phyloP scores from a whole-genome alignment of 169 alveolate genomes.

The Toxoplasma gondii region DNA sequence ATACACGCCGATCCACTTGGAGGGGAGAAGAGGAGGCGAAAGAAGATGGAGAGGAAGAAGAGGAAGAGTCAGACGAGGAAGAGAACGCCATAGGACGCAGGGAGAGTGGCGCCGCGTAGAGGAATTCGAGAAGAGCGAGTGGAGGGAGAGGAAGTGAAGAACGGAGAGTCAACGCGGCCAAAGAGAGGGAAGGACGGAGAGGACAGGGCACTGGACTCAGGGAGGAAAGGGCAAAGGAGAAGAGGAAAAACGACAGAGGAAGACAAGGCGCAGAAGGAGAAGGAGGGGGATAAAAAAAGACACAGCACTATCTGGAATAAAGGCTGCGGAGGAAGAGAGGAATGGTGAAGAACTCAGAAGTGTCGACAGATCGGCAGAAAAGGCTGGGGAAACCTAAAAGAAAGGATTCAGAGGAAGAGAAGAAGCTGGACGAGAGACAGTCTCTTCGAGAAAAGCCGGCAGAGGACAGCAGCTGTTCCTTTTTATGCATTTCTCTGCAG shows the following conservation, averaged over 20 bases:
- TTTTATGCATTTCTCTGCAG: too few species aligned
- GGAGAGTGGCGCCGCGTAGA: too few species aligned
- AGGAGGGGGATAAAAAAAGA: background rate
- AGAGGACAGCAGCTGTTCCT: too few species aligned
- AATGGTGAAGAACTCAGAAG: background rate
- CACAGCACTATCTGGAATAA: background rate
- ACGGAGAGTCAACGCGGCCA: background rate
- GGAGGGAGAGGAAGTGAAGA: background rate
- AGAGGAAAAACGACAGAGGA: background rate
- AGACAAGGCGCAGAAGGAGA: background rate
- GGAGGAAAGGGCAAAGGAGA: background rate
- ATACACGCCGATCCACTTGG: background rate
- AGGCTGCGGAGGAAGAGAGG: background rate
- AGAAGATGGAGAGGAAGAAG: too few species aligned
- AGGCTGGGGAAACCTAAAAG: too few species aligned
- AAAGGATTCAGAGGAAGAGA: too few species aligned
- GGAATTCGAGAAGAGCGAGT: too few species aligned
- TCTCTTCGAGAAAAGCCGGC: too few species aligned
- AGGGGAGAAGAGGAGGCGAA: background rate
- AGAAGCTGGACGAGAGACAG: too few species aligned
- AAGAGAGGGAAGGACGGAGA: background rate
- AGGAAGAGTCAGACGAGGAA: too few species aligned
- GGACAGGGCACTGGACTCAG: too few species aligned
- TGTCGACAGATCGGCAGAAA: background rate
- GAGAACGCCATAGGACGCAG: too few species aligned